Evolutionary conservation across 768 basidiomycete genomes (phyloP).

Genomic region (Collybiopsis confluens): DNA sequence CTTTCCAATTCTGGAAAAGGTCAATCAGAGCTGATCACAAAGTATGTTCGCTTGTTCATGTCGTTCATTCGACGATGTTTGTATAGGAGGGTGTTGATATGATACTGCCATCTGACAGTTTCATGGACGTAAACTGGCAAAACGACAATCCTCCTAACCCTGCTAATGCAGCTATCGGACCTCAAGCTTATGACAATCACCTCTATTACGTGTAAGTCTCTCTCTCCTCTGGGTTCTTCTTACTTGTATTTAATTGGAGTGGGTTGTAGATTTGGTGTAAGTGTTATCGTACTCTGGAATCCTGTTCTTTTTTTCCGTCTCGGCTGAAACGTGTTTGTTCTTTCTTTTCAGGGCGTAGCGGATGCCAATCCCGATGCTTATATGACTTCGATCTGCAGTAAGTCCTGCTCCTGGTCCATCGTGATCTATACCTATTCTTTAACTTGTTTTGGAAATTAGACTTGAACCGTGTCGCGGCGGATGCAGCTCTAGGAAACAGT

Average conservation of each 20-base stretch:
- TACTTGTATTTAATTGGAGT: constrained; percentile 6
- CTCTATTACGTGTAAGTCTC: constrained; percentile 64
- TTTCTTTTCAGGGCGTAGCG: constrained; percentile 55
- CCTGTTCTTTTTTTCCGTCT: constrained; percentile 6
- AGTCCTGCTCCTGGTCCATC: constrained; percentile 22
- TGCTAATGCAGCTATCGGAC: constrained; percentile 61
- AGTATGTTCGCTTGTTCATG: constrained; percentile 22
- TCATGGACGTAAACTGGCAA: constrained; percentile 84
- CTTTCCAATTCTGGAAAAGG: not conserved
- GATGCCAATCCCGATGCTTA: constrained; percentile 62
- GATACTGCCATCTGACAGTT: constrained; percentile 46
- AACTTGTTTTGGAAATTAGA: constrained; percentile 33
- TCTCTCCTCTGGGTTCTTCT: not conserved
- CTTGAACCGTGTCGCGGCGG: constrained; percentile 48
- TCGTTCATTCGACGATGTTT: not conserved
- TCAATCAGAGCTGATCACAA: constrained; percentile 27
- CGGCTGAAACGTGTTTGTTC: too few species aligned
- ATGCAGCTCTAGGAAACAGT: constrained; percentile 37
- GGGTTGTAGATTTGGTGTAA: constrained; percentile 56
- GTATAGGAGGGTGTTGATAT: too few species aligned
- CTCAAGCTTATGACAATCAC: constrained; percentile 76
- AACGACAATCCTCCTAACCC: constrained; percentile 67
- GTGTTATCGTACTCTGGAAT: constrained; percentile 8
- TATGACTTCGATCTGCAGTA: constrained; percentile 66
- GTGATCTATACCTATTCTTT: not conserved